Base-by-base conservation (phyloP, 768 basidiomycete genomes). In the Tubosaeta sp. region DNA sequence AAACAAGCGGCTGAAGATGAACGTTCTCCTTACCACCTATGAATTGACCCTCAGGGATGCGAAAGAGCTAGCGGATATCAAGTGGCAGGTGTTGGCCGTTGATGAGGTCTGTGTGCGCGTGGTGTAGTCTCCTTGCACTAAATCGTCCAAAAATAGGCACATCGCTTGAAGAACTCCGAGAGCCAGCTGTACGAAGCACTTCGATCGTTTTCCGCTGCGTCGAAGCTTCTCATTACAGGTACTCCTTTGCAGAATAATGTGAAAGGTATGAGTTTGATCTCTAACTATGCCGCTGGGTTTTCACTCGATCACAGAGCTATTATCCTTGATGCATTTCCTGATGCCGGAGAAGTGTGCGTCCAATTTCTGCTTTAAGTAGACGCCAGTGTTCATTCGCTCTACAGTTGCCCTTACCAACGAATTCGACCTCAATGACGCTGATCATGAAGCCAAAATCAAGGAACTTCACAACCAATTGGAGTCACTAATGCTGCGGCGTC, bases 211-310 rank as follows among this genome's bases (percentile, higher is more conserved):
- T 80, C 84, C 43, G 87, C 93, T 41, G 87, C 88, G 5, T 93
- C 90, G 34, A 94, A 95, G 72, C 79, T 99, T 51, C 83, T 99
- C 61, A 98, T 99, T 67, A 99, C 97, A 1, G 97, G 97, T 14
- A 99, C 97, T 2, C 97, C 97, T 25, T 75, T 99, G 50, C 97
- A 99, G 70, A 99, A 99, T 74, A 99, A 97, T 66, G 95, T 99
- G 61, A 97, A 93, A 77, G 95, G 95, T 93, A 60, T 41, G 76
- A 63, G 27, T 48, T 51, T 32, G 43, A 19, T n/a, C 35, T 32
- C 54, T 26, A 17, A 22, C 33, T 38, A 32, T 26, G 25, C 59
- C 47, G 38, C 53, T 59, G 38, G 59, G 43, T 46, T 51, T 17
- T 39, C 25, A 33, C 48, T 37, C 45, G 48, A 48, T 43, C 49